Conservation (phyloP, 2,329 filamentous ascomycete genomes). For the Talaromyces piceae region DNA sequence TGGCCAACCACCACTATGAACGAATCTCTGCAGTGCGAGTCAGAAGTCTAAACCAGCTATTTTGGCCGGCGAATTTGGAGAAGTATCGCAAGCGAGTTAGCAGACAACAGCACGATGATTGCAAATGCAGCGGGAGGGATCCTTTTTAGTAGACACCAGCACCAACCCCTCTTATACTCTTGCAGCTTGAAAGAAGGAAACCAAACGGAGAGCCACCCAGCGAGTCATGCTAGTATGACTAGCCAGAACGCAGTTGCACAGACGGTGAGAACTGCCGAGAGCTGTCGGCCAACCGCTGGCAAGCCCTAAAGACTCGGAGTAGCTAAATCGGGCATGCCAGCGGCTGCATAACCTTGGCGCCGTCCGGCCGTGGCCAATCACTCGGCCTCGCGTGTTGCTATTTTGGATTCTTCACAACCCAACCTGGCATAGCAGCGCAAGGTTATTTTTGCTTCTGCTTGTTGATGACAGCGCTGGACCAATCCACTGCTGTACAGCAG, state of each 20-base stretch:
- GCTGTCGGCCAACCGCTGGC: not conserved
- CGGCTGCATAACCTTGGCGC: not conserved
- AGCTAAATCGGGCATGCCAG: not conserved
- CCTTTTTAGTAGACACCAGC: too few relatives aligned
- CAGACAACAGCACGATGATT: not conserved
- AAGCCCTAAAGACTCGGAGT: not conserved
- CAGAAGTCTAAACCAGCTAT: not conserved
- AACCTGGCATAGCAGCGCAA: not conserved
- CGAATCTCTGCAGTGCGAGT: not conserved
- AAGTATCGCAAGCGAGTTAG: not conserved
- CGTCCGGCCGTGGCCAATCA: not conserved
- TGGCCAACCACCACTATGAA: too few relatives aligned
- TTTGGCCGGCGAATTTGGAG: not conserved
- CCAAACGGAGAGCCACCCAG: not conserved
- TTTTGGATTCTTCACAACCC: constrained; percentile 1
- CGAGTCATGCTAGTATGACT: not conserved
- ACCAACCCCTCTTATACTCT: too few relatives aligned
- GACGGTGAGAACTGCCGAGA: not conserved
- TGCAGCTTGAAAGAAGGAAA: too few relatives aligned
- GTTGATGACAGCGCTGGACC: not conserved
- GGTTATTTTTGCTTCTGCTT: not conserved
- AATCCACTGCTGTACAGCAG: not conserved
- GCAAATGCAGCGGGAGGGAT: not conserved
- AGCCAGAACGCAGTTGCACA: not conserved
- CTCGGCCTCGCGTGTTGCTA: not conserved